Conservation (phyloP, 2,329 filamentous ascomycete genomes). For the Penicillium decumbens region DNA sequence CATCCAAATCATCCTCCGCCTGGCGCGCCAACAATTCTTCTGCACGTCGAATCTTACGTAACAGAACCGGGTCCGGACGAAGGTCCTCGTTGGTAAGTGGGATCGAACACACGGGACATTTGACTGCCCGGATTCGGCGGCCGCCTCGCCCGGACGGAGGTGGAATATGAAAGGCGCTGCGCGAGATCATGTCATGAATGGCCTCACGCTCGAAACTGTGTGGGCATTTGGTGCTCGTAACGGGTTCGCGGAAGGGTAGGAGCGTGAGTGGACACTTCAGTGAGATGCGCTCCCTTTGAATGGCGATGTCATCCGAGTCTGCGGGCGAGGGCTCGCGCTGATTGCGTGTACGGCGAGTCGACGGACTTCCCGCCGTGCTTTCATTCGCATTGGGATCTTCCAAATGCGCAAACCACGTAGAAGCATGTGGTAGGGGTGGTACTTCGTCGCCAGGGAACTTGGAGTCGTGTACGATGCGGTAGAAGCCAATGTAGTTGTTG, state of each 20-base stretch:
- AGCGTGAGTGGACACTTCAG: conserved; percentile 49
- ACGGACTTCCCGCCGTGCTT: conserved; percentile 10
- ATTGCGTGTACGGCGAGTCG: conserved; percentile 16
- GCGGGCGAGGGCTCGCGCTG: conserved; percentile 21
- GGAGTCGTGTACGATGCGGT: conserved; percentile 58
- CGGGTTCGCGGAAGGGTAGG: conserved; percentile 43
- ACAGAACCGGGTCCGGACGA: conserved; percentile 37
- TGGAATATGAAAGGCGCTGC: conserved; percentile 27
- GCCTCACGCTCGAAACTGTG: conserved; percentile 49
- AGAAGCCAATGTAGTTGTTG: conserved; percentile 59
- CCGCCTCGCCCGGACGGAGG: conserved; percentile 17
- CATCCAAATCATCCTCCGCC: conserved; percentile 31
- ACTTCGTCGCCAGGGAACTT: conserved; percentile 51
- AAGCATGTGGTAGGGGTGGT: conserved; percentile 52
- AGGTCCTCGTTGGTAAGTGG: conserved; percentile 38
- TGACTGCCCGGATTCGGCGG: conserved; percentile 27
- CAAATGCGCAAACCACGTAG: conserved; percentile 59
- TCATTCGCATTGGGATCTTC: conserved; percentile 29
- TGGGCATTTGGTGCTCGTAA: conserved; percentile 47
- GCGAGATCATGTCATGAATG: conserved; percentile 43
- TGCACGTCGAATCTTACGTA: conserved; percentile 37
- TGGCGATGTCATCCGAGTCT: conserved; percentile 44
- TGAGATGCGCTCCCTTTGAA: conserved; percentile 44
- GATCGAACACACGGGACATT: conserved; percentile 43
- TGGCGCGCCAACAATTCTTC: conserved; percentile 26